Base-by-base conservation (phyloP, 441 rosid genomes). In the Capsella rubella region DNA sequence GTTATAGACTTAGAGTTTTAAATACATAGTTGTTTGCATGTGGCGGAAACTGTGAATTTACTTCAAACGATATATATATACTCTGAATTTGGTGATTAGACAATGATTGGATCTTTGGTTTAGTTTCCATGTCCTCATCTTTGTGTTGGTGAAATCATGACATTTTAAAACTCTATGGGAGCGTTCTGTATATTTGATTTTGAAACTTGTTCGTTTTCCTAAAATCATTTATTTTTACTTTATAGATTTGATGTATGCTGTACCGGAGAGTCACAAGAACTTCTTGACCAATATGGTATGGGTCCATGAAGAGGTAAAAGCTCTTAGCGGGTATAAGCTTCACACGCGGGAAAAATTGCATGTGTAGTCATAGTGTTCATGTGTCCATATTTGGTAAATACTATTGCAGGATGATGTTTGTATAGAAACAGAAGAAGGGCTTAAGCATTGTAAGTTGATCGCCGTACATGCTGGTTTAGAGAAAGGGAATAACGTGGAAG, bases 391-490 rank as follows among this genome's bases (percentile, higher is more conserved):
- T 16, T 8, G 27, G 25, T 42, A 42, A 21, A 51, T 27, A 60
- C 40, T 75, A 70, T 39, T 74, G 46, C 82, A 94, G 94, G 95
- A 90, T 42, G 88, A 87, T 77, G 90, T 90, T 27, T 82, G 82
- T 57, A 76, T 92, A 37, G 82, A 85, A 81, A 85, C 79, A 3
- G 82, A 74, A 28, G 82, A 78, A 59, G 90, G 85, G 71, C 32
- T 82, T 4, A 84, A 81, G 62, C 87, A 80, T 8, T 86, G 92
- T 69, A 87, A 81, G 77, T 80, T 94, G 80, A 90, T 92, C 28
- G 94, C 95, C 1, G 88, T 78, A 57, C 97, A 90, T 74, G 99
- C 92, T 53, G 95, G 97, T 66, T 57, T 94, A 54, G 96, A 86
- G 80, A 84, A 80, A 72, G 83, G 79, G 31, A 86, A 80, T 77